A percentile compares a stretch with the other conserved stretches of the same genome.
These are phyloP conservation scores for Termitomyces sp. DNA, from an alignment of 768 basidiomycete species.

Conservation along the genomic window DNA sequence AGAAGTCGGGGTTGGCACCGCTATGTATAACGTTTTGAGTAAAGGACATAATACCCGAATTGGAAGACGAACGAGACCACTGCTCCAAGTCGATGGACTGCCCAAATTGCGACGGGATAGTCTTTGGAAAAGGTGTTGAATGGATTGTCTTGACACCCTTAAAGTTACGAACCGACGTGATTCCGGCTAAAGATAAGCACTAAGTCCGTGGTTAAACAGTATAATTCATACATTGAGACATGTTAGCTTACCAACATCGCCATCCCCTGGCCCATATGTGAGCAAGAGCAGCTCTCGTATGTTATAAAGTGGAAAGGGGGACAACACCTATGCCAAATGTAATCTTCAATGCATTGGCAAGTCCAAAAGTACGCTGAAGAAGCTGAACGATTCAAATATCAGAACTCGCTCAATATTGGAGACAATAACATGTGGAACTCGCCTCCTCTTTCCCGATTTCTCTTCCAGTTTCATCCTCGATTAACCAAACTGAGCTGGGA, in stretches of 20 bases:
- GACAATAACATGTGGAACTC: neutral
- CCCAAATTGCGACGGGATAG: conserved; percentile 52
- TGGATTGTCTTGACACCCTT: neutral
- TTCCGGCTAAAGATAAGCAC: conserved; percentile 65
- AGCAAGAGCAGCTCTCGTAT: neutral
- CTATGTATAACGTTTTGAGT: conserved; percentile 19
- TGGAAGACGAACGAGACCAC: conserved; percentile 43
- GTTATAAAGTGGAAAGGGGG: neutral
- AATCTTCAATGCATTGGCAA: conserved; percentile 40
- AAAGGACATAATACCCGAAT: no score
- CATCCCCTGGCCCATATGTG: conserved; percentile 26
- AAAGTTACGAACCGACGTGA: conserved; percentile 43
- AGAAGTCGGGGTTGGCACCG: conserved; percentile 60
- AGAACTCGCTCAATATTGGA: no score
- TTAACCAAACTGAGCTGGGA: conserved; percentile 33
- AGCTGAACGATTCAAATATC: conserved; percentile 23
- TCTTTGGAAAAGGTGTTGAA: conserved; percentile 23
- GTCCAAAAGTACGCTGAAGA: conserved; percentile 36
- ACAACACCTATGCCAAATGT: conserved; percentile 36
- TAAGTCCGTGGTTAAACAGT: conserved; percentile 17
- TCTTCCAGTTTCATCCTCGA: conserved; percentile 44
- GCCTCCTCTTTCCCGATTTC: conserved; percentile 35
- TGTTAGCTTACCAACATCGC: conserved; percentile 44
- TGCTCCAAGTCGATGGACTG: conserved; percentile 49
- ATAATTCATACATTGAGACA: neutral